Base-by-base conservation (phyloP, 306 rosid genomes). In the Cucumis melo region DNA sequence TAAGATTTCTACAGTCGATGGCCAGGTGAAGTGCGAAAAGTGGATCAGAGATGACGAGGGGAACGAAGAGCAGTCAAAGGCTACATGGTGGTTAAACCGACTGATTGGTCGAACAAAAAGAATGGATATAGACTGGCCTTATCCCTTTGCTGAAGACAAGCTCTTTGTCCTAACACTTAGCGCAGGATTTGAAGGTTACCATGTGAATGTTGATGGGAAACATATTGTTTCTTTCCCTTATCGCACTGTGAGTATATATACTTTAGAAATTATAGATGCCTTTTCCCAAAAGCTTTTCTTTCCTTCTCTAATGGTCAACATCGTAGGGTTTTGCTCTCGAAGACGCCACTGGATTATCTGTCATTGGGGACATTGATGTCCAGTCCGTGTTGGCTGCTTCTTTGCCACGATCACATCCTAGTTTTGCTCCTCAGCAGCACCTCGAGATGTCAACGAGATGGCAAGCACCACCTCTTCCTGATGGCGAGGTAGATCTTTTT, bases 121-220 rank as follows among this genome's bases (percentile, higher is more conserved):
- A 82, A 94, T 94, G 65, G 72, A 84, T 23, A 79, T 92, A 65
- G 92, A 94, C 62, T 94, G 97, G 99, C 96, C 99, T 74, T 94
- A 77, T 83, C 96, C 99, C 46, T 90, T 94, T 82, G 79, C 87
- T 41, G 93, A 87, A 85, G 78, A 83, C 80, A 94, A 87, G 79
- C 89, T 92, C 46, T 94, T 94, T 82, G 97, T 94, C 81, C 88
- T 94, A 14, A 94, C 99, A 32, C 84, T 94, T 67, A 92, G 88
- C 77, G 97, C 99, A 66, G 97, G 99, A 3, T 85, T 94, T 85
- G 99, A 92, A 84, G 99, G 99, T 21, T 94, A 94, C 83, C 99
- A 90, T 84, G 20, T 94, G 80, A 89, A 87, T 82, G 88, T 94
- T 73, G 99, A 92, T 77, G 99, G 99, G 85, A 89, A 96, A 85